Conservation (phyloP, 2,329 filamentous ascomycete genomes). For the Pseudogymnoascus pannorum region DNA sequence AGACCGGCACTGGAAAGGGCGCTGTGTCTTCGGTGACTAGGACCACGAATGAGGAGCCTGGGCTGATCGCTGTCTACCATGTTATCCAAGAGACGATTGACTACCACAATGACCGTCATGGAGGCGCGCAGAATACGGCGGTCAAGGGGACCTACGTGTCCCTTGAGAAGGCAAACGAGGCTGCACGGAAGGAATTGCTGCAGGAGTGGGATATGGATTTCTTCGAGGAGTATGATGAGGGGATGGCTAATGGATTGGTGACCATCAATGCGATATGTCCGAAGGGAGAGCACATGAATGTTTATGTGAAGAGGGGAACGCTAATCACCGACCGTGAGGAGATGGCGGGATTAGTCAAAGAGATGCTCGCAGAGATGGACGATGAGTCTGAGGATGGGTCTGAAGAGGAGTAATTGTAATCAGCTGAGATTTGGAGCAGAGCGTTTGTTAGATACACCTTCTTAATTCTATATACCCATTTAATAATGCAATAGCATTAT, state of each 20-base stretch:
- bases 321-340: conserved; percentile 14
- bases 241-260: neutral
- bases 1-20: neutral
- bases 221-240: neutral
- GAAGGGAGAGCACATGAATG: neutral
- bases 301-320: conserved; percentile 7
- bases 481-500: neutral
- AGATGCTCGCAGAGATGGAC: conserved; percentile 36
- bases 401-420: neutral
- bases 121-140: neutral
- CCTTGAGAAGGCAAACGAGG: neutral
- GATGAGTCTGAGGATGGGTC: neutral
- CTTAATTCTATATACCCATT: neutral
- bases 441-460: neutral
- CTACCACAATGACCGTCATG: neutral
- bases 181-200: neutral
- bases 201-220: neutral
- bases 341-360: conserved; percentile 29
- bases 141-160: neutral
- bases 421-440: neutral
- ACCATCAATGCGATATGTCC: neutral
- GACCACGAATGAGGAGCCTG: too few relatives aligned
- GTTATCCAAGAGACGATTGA: neutral
- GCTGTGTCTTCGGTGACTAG: too few relatives aligned
- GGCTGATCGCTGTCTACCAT: neutral